These are phyloP conservation scores for Exophiala spinifera DNA, from an alignment of 2,329 filamentous ascomycete species.

Conservation along the genomic window DNA sequence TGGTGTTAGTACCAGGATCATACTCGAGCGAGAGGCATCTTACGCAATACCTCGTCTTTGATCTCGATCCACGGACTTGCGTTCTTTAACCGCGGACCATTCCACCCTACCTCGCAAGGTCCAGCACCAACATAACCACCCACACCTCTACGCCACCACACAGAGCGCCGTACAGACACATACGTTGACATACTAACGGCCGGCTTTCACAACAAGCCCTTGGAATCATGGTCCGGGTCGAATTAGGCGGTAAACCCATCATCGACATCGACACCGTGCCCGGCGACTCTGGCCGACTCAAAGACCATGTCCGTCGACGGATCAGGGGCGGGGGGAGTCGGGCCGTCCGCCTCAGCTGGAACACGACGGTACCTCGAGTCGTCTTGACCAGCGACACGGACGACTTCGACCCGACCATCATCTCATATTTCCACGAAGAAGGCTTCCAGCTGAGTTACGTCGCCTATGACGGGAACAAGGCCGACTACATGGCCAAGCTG, in stretches of 20 bases:
- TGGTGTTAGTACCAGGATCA: no score
- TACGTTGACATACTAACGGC: no score
- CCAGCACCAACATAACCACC: no score
- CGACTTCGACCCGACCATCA: slow-evolving; percentile 53
- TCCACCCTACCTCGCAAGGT: no score
- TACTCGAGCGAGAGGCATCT: no score
- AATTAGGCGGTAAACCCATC: slow-evolving; percentile 22
- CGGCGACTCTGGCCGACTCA: slow-evolving; percentile 8
- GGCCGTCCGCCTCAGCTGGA: slow-evolving; percentile 20
- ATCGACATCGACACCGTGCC: slow-evolving; percentile 21
- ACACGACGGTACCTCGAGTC: slow-evolving; percentile 18
- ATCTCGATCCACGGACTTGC: no score
- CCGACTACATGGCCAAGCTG: slow-evolving; percentile 51
- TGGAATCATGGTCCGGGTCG: slow-evolving; percentile 20
- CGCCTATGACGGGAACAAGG: slow-evolving; percentile 51
- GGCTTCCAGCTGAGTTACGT: slow-evolving; percentile 60
- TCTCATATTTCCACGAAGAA: slow-evolving; percentile 57
- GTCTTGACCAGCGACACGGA: slow-evolving; percentile 29
- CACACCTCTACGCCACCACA: no score
- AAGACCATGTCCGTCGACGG: slow-evolving; percentile 11
- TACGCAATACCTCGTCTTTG: no score
- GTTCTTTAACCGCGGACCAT: no score
- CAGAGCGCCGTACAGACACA: no score
- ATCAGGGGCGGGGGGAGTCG: slow-evolving; percentile 9
- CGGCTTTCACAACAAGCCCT: neutral